These are phyloP conservation scores for Suhomyces canberraensis DNA, from an alignment of 805 yeast species.

Conservation along the genomic window DNA sequence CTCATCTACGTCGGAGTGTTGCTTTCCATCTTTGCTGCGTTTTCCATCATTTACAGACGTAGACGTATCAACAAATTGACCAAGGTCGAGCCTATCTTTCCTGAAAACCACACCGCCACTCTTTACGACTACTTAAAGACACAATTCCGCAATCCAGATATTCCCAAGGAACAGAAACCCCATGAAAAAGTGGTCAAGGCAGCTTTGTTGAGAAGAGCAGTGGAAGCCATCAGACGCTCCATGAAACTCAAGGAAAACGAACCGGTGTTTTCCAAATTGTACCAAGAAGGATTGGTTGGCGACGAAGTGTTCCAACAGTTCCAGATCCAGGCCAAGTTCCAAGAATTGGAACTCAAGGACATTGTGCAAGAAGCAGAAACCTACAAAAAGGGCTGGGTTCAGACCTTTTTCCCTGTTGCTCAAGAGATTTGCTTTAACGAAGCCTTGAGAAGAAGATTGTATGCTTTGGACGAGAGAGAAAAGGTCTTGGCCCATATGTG, in stretches of 20 bases:
- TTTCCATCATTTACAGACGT: conserved; percentile 65
- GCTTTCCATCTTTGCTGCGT: conserved; percentile 60
- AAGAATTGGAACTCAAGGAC: conserved; percentile 78
- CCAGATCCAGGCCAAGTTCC: conserved; percentile 70
- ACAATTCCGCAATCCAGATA: conserved; percentile 33
- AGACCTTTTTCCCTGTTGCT: conserved; percentile 67
- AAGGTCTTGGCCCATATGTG: conserved; percentile 33
- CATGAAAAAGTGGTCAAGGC: conserved; percentile 75
- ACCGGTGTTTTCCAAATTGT: conserved; percentile 63
- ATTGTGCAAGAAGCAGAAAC: conserved; percentile 71
- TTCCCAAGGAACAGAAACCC: conserved; percentile 46
- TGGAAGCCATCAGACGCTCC: conserved; percentile 82
- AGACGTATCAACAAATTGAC: conserved; percentile 52
- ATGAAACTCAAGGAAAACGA: conserved; percentile 78
- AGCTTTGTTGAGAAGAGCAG: conserved; percentile 58
- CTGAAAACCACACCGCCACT: conserved; percentile 60
- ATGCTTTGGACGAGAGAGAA: conserved; percentile 41
- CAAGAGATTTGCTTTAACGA: conserved; percentile 91
- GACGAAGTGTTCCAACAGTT: conserved; percentile 83
- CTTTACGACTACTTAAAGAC: conserved; percentile 58
- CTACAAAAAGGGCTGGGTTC: conserved; percentile 78
- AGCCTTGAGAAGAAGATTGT: conserved; percentile 76
- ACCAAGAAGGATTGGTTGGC: conserved; percentile 87
- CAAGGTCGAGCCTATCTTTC: conserved; percentile 70
- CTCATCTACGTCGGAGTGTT: conserved; percentile 70